Conservation (phyloP, 2,329 filamentous ascomycete genomes). For the Microcyclosporella mali region DNA sequence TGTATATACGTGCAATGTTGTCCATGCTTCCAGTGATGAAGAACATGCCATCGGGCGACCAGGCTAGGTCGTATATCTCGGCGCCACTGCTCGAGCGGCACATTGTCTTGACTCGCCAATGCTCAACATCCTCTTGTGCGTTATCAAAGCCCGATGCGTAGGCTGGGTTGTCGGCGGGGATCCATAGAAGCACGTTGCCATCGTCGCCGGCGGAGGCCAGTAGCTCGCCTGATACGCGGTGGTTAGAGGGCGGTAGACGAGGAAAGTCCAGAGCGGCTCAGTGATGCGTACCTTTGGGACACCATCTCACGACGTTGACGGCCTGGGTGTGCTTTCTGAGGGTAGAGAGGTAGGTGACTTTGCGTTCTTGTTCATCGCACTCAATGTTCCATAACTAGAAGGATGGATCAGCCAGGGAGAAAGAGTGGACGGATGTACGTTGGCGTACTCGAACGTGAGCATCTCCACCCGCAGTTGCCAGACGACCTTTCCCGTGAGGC, state of each 20-base stretch:
- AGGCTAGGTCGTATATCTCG: slow-evolving; percentile 96
- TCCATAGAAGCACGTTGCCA: slow-evolving; percentile 94
- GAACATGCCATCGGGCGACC: slow-evolving; percentile 94
- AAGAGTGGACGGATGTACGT: too few species aligned
- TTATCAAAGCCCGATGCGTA: slow-evolving; percentile 64
- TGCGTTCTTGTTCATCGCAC: slow-evolving; percentile 73
- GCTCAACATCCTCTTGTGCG: slow-evolving; percentile 90
- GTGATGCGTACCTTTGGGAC: slow-evolving; percentile 67
- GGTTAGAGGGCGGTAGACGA: background rate
- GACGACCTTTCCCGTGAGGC: slow-evolving; percentile 78
- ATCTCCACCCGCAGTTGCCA: slow-evolving; percentile 92
- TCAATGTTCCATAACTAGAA: slow-evolving; percentile 88
- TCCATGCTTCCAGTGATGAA: slow-evolving; percentile 99
- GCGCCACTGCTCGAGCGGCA: slow-evolving; percentile 79
- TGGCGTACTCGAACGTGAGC: slow-evolving; percentile 81
- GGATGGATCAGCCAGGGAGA: too few species aligned
- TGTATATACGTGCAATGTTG: slow-evolving; percentile 95
- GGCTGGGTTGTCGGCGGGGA: slow-evolving; percentile 70
- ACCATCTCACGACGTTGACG: slow-evolving; percentile 96
- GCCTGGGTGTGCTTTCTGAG: slow-evolving; percentile 91
- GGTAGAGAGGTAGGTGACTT: slow-evolving; percentile 85
- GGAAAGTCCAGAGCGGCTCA: slow-evolving; percentile 1
- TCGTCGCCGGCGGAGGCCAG: slow-evolving; percentile 95
- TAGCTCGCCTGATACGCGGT: slow-evolving; percentile 62
- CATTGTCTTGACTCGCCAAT: slow-evolving; percentile 97